Base-by-base conservation (phyloP, 306 rosid genomes). In the Betula pendula region DNA sequence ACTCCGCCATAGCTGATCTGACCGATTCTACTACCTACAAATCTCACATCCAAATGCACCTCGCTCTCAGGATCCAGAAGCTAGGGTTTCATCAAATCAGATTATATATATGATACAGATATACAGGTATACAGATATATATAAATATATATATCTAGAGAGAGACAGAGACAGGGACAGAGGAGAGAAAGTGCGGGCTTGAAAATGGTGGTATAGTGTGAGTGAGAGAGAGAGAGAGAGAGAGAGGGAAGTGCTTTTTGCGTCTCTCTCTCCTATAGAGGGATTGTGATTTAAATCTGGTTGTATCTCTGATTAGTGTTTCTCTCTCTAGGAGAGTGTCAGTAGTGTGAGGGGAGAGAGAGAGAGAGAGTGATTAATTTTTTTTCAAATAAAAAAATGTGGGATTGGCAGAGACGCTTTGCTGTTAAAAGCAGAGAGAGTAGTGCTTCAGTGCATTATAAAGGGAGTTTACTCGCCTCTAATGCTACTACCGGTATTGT, bases 1-100 rank as follows among this genome's bases (percentile, higher is more conserved):
- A 19, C 71, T 95, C 99, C 86, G 88, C 93, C 99, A 95, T 95
- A 52, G 38, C 90, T 85, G 97, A 95, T 92, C 97, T 88, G 82
- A 71, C 76, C n/a, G 71, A 82, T 69, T 63, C 81, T 70, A 20
- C 79, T 71, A 78, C 52, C 67, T 40, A 29, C 45, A 45, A 72
- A 51, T 66, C 75, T 84, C 90, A 86, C 97, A 88, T 95, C 90
- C 96, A 88, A 84, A 81, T 85, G 85, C 81, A 67, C 72, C 72
- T 44, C 24, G 35, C 33, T 58, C 78, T 29, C 79, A 75, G 83
- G 92, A 88, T 93, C 93, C 87, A 58, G 75, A 68, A 40, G 71
- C 85, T 84, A 84, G 90, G 92, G 85, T 81, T 90, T 76, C 84
- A 71, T 76, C 84, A 71, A 87, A 90, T 71, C 79, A 24, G 60